phyloP scores from a whole-genome alignment of 2,329 filamentous ascomycete genomes.

The Fusarium sororula region DNA sequence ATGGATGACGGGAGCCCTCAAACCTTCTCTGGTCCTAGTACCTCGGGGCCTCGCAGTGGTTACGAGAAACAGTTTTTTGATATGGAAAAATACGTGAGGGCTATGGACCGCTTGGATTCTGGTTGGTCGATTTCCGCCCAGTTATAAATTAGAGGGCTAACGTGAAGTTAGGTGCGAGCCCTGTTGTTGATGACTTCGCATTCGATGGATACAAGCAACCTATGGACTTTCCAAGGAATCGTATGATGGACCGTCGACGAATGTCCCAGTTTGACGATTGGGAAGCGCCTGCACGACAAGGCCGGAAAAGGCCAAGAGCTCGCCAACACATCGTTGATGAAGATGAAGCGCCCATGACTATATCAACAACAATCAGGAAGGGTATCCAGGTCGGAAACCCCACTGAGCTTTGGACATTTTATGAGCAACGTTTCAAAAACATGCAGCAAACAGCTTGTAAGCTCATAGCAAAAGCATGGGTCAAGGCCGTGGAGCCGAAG shows the following conservation, averaged over 20 bases:
- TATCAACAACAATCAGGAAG: slow-evolving; percentile 51
- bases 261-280: slow-evolving; percentile 47
- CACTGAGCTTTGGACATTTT: slow-evolving; percentile 66
- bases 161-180: slow-evolving; percentile 43
- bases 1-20: slow-evolving; percentile 57
- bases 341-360: slow-evolving; percentile 52
- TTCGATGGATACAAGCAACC: slow-evolving; percentile 42
- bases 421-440: slow-evolving; percentile 68
- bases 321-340: slow-evolving; percentile 53
- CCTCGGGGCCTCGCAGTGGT: slow-evolving; percentile 48
- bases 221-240: slow-evolving; percentile 40
- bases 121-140: slow-evolving; percentile 45
- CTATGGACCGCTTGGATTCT: slow-evolving; percentile 50
- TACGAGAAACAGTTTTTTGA: slow-evolving; percentile 59
- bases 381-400: slow-evolving; percentile 63
- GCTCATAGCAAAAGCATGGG: slow-evolving; percentile 77
- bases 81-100: slow-evolving; percentile 52
- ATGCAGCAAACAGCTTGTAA: slow-evolving; percentile 79
- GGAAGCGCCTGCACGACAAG: slow-evolving; percentile 43
- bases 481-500: slow-evolving; percentile 78
- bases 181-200: slow-evolving; percentile 45
- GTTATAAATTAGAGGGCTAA: slow-evolving; percentile 11
- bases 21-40: slow-evolving; percentile 57
- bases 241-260: slow-evolving; percentile 45
- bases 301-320: slow-evolving; percentile 44